Base-by-base conservation (phyloP, 139 green algal genomes). In the Protoeuglena noctilucae region DNA sequence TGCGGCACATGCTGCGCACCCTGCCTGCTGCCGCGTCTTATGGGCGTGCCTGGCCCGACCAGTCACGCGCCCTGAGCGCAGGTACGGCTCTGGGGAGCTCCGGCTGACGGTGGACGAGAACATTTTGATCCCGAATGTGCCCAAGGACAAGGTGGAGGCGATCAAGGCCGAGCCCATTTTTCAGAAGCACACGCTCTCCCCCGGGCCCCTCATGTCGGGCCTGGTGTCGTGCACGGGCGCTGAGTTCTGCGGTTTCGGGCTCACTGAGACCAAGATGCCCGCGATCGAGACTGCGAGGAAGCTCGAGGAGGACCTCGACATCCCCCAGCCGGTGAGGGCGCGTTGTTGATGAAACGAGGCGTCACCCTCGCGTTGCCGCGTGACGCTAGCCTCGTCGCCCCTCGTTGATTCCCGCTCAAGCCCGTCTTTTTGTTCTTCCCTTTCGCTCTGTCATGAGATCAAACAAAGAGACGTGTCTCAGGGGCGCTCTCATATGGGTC, bases 31-130 rank as follows among this genome's bases (percentile, higher is more conserved):
- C n/a, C n/a, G n/a, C n/a, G n/a, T n/a, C n/a, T n/a, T n/a, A n/a
- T n/a, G n/a, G n/a, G n/a, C n/a, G n/a, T n/a, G n/a, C n/a, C n/a
- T n/a, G n/a, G n/a, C n/a, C n/a, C n/a, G n/a, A n/a, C n/a, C n/a
- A n/a, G n/a, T n/a, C n/a, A n/a, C n/a, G n/a, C n/a, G n/a, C n/a
- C n/a, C n/a, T n/a, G n/a, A n/a, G n/a, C n/a, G n/a, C n/a, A n/a
- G n/a, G n/a, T 93, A 93, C 58, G 87, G 91, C 57, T 77, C 84
- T 60, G 87, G 89, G 26, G 87, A 80, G 4, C 54, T 93, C 46
- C 78, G 91, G 1, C 60, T 96, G 28, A 98, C 89, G 1, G 87
- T 93, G 48, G 91, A 97, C 67, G 70, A 96, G 74, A 94, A 98
- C 64, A 61, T 96, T 1, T 60, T 98, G 1, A 82, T 97, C 51